Evolutionary conservation across 2,329 filamentous ascomycete species (phyloP).

Genomic region (Hymenoscyphus fructigenus): DNA sequence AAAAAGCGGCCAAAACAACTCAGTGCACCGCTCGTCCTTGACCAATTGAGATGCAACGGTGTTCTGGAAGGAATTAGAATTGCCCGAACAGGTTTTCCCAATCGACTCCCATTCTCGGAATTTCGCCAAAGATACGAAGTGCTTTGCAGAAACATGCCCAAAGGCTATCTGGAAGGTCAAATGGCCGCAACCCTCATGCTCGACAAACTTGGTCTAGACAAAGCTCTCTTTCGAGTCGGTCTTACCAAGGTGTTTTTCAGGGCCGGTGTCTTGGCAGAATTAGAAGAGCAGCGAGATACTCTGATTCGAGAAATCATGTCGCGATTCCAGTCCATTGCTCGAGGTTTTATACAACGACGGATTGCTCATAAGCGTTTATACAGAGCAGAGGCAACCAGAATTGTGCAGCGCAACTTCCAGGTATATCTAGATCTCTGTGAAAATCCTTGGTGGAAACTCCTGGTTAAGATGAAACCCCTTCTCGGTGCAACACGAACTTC

Average conservation of each 20-base stretch:
- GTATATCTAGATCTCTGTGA: conserved; percentile 86
- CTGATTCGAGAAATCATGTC: conserved; percentile 93
- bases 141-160: conserved; percentile 83
- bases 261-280: conserved; percentile 89
- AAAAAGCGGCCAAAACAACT: conserved; percentile 96
- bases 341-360: conserved; percentile 85
- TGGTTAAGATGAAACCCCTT: conserved; percentile 92
- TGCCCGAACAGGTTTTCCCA: conserved; percentile 94
- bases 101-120: conserved; percentile 85
- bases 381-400: conserved; percentile 87
- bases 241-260: conserved; percentile 98
- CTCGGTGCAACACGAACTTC: conserved; percentile 89
- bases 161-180: conserved; percentile 88
- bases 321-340: conserved; percentile 85
- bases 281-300: conserved; percentile 92
- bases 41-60: conserved; percentile 98
- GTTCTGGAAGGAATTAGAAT: conserved; percentile 98
- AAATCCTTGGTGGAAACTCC: conserved; percentile 96
- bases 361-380: conserved; percentile 92
- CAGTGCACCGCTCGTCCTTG: conserved; percentile 85
- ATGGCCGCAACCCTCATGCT: conserved; percentile 82
- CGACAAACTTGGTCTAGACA: conserved; percentile 83
- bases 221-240: conserved; percentile 84
- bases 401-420: conserved; percentile 92
- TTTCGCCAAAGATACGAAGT: conserved; percentile 97